Percentiles rank a stretch among this genome's conserved stretches.
These are phyloP conservation scores for Magnaporthiopsis rhizophila DNA, from an alignment of 2,329 filamentous ascomycete genomes.

Conservation along the genomic window DNA sequence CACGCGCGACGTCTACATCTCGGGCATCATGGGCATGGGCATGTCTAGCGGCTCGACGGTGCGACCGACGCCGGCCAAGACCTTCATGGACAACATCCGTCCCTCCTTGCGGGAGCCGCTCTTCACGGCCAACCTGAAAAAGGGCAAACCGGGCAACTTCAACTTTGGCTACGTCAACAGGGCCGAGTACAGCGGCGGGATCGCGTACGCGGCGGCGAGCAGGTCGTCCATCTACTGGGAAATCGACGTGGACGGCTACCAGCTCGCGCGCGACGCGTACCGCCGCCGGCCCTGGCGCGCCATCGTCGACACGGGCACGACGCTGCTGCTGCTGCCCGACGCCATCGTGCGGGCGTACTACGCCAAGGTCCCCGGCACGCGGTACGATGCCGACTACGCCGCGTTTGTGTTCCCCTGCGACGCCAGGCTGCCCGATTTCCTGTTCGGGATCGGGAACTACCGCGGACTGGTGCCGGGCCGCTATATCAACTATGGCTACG, in stretches of 20 bases:
- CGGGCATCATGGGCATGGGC: conserved; percentile 36
- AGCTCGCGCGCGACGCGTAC: conserved; percentile 38
- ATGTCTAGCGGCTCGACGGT: conserved; percentile 37
- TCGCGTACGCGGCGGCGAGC: conserved; percentile 43
- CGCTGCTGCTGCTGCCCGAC: conserved; percentile 28
- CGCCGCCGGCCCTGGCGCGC: conserved; percentile 23
- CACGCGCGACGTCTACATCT: conserved; percentile 25
- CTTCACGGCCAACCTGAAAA: conserved; percentile 25
- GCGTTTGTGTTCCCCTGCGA: conserved; percentile 30
- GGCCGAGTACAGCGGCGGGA: conserved; percentile 42
- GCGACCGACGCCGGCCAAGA: conserved; percentile 28
- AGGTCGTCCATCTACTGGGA: conserved; percentile 46
- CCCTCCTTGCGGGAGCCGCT: conserved; percentile 20
- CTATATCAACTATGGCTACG: conserved; percentile 12
- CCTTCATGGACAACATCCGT: conserved; percentile 30
- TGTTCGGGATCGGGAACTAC: conserved; percentile 24
- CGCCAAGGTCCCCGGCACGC: conserved; percentile 25
- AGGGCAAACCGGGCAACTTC: conserved; percentile 28
- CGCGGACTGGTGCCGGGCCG: conserved; percentile 26
- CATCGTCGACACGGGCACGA: conserved; percentile 35
- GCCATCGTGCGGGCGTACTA: conserved; percentile 32
- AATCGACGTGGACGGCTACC: conserved; percentile 41
- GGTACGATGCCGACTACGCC: conserved; percentile 24
- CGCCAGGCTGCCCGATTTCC: conserved; percentile 24
- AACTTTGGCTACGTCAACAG: conserved; percentile 49